Base-by-base conservation (phyloP, 345 rosid species). In the Pelargonium nanum region DNA sequence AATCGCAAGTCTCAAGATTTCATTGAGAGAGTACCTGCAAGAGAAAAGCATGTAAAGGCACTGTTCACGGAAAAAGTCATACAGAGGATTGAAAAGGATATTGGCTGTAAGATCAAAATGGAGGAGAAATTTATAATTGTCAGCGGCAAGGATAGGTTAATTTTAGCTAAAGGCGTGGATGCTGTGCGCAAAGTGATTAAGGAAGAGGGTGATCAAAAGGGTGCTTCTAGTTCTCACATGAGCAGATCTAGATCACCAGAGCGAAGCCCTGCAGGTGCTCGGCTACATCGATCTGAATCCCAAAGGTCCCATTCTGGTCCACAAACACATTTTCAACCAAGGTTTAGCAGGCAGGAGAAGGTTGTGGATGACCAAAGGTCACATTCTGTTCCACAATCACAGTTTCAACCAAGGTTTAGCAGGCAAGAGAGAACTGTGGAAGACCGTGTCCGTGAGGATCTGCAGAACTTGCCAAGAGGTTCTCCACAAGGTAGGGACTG, bases 401-500 rank as follows among this genome's bases (percentile, higher is more conserved):
- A 70, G 64, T 83, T 83, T 73, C 78, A 81, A 56, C 93, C 76
- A 54, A 75, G 85, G 62, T 65, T 83, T 67, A 72, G 78, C 55
- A 75, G 89, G 72, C 89, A 78, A 58, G 88, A 88, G 65, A 88
- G 79, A 84, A 74, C 75, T 68, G 59, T 67, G 59, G 96, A 84
- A 67, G 86, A 85, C 60, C 80, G 79, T 69, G 75, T 80, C 60
- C 90, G 83, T 58, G 89, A 83, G 69, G 88, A 84, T 77, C 68
- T 76, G 53, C 87, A 80, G 60, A 93, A 76, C 71, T 68, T 85
- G 57, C 63, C 90, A 63, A 85, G 85, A 76, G 81, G 73, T 83
- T 87, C 96, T 72, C 96, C 97, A 71, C 99, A 89, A 93, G 99
- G 99, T 90, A 93, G 97, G 99, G 75, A 79, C 76, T 73, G 81